phyloP scores from a whole-genome alignment of 1,284 basidiomycete genomes.

The Hortiboletus rubellus region DNA sequence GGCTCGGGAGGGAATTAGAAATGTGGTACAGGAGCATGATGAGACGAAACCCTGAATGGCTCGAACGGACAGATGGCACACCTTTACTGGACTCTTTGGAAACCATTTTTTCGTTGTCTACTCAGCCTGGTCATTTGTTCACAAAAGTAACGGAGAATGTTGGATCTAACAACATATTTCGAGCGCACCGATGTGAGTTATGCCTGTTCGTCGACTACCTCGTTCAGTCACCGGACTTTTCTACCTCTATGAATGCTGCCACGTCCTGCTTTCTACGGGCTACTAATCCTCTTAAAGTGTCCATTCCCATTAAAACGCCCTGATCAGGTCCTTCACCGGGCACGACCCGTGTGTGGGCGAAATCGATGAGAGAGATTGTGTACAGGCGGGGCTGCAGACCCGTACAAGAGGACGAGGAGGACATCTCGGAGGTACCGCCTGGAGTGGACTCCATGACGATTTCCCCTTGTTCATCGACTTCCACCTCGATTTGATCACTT shows the following conservation, averaged over 20 bases:
- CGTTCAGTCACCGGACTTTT: neutral
- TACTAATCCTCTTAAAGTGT: conserved; percentile 26
- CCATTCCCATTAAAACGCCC: conserved; percentile 28
- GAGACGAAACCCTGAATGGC: neutral
- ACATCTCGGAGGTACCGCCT: conserved; percentile 30
- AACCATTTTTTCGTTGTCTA: neutral
- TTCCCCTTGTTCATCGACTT: conserved; percentile 41
- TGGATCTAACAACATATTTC: neutral
- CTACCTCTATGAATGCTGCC: neutral
- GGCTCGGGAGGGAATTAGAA: conserved; percentile 36
- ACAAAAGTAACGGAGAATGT: neutral
- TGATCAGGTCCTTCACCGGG: conserved; percentile 79
- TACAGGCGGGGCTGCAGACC: conserved; percentile 53
- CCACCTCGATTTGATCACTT: conserved; percentile 30
- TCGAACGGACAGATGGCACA: conserved; percentile 2
- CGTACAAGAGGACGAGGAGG: conserved; percentile 32
- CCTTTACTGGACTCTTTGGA: conserved; percentile 9
- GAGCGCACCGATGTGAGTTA: neutral
- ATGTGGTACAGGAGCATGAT: neutral
- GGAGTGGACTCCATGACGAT: conserved; percentile 40
- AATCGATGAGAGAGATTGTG: conserved; percentile 85
- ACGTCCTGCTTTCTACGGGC: conserved; percentile 22
- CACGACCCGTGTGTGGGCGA: conserved; percentile 80
- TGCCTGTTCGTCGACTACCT: neutral
- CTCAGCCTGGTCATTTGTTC: neutral